These are phyloP conservation scores for Aspergillus sp. DNA, from an alignment of 2,329 filamentous ascomycete species.

Conservation along the genomic window DNA sequence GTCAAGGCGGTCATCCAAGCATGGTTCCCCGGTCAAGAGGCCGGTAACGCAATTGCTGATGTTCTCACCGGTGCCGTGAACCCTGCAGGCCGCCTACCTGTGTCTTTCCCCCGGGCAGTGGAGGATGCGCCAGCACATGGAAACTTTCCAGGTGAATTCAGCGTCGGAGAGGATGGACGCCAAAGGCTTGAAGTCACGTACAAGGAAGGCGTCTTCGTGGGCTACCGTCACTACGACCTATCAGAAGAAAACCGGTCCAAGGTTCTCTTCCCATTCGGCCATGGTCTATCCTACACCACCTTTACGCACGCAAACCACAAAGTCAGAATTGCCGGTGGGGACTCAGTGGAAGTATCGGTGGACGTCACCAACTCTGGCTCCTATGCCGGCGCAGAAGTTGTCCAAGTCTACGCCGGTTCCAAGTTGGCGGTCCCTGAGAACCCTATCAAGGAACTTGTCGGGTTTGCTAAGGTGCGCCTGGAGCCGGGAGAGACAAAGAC, in stretches of 20 bases:
- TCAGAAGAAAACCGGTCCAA: constrained; percentile 49
- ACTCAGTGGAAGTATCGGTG: not conserved
- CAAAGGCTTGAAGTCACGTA: constrained; percentile 43
- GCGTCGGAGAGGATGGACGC: constrained; percentile 57
- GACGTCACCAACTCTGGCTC: constrained; percentile 3
- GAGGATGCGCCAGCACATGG: constrained; percentile 69
- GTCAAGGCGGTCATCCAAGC: constrained; percentile 69
- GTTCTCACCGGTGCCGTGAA: constrained; percentile 64
- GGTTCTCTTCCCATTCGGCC: constrained; percentile 70
- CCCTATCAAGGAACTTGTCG: constrained; percentile 9
- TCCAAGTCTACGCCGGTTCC: constrained; percentile 10
- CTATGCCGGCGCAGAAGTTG: constrained; percentile 4
- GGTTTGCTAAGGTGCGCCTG: constrained; percentile 4
- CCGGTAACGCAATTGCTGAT: constrained; percentile 67
- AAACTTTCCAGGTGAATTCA: constrained; percentile 67
- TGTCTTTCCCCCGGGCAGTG: constrained; percentile 60
- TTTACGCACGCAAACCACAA: constrained; percentile 47
- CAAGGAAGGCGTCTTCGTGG: constrained; percentile 71
- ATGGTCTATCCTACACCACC: constrained; percentile 70
- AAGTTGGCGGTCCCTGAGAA: not conserved
- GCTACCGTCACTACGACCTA: constrained; percentile 69
- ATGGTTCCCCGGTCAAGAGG: constrained; percentile 71
- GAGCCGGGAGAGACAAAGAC: constrained; percentile 4
- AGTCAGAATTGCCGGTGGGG: not conserved
- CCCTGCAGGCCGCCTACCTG: constrained; percentile 67